These are phyloP conservation scores for Mycena vitilis DNA, from an alignment of 768 basidiomycete genomes.

Conservation along the genomic window DNA sequence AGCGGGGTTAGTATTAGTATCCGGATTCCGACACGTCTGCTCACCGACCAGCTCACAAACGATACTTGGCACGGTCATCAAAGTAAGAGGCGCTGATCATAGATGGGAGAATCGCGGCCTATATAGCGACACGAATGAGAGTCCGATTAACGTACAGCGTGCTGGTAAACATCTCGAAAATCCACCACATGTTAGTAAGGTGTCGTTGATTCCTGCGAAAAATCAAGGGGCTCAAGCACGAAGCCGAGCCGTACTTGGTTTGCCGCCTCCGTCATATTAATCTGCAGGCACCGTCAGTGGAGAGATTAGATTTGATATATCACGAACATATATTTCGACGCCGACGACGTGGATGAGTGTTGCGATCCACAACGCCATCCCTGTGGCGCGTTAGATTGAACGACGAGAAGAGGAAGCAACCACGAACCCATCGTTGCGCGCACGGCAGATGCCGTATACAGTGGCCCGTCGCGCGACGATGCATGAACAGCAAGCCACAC, in stretches of 20 bases:
- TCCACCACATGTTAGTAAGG: conserved; percentile 20
- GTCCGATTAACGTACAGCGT: conserved; percentile 5
- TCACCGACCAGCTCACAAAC: not conserved
- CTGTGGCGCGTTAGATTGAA: not conserved
- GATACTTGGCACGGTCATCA: not conserved
- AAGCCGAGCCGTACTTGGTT: conserved; percentile 33
- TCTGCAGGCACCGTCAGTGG: conserved; percentile 10
- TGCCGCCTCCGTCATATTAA: conserved; percentile 21
- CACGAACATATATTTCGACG: conserved; percentile 41
- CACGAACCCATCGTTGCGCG: conserved; percentile 37
- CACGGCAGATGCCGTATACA: conserved; percentile 35
- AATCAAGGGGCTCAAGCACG: conserved; percentile 35
- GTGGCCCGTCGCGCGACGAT: conserved; percentile 25
- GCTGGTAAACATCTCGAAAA: conserved; percentile 19
- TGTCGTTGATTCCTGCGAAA: conserved; percentile 8
- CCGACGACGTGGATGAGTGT: conserved; percentile 39
- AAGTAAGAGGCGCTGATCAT: conserved; percentile 5
- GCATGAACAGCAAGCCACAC: conserved; percentile 40
- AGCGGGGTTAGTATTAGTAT: too few relatives aligned
- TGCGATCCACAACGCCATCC: conserved; percentile 44
- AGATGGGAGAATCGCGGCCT: not conserved
- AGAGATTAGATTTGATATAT: conserved; percentile 3
- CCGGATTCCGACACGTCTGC: too few relatives aligned
- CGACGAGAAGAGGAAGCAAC: not conserved
- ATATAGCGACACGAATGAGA: conserved; percentile 4